Percentiles rank a stretch among this genome's conserved stretches.
Evolutionary conservation across 345 rosid species (phyloP).

Genomic region (Salix viminalis): DNA sequence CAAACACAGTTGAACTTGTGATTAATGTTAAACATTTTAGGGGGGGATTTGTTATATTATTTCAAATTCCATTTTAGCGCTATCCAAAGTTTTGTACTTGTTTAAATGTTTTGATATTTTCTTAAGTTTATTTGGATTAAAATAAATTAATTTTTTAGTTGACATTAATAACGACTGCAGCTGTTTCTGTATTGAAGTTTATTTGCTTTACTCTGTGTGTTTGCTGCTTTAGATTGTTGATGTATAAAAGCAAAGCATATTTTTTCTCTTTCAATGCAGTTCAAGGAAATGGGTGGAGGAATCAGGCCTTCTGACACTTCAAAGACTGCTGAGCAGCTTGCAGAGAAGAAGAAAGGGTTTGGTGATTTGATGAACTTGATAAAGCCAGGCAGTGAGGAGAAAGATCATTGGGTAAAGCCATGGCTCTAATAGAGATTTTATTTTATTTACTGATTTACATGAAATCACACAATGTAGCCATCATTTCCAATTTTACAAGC

Average conservation of each 20-base stretch:
- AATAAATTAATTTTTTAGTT: too few relatives aligned
- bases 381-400: slow-evolving; percentile 91
- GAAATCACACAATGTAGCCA: not conserved
- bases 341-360: slow-evolving; percentile 75
- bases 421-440: not conserved
- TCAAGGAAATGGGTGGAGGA: slow-evolving; percentile 93
- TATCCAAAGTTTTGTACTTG: too few relatives aligned
- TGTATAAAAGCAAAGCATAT: not conserved
- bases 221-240: not conserved
- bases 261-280: slow-evolving; percentile 34
- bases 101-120: too few relatives aligned
- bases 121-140: too few relatives aligned
- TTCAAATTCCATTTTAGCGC: too few relatives aligned
- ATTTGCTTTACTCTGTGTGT: not conserved
- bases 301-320: slow-evolving; percentile 51
- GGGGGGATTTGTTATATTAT: too few relatives aligned
- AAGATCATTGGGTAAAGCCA: slow-evolving; percentile 78
- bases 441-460: not conserved
- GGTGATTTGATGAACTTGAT: slow-evolving; percentile 85
- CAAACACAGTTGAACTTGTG: too few relatives aligned
- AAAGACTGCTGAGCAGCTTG: slow-evolving; percentile 53
- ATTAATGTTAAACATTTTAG: too few relatives aligned
- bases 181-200: too few relatives aligned
- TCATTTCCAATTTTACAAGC: not conserved
- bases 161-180: too few relatives aligned